These are phyloP conservation scores for Sugiyamaella floridensis DNA, from an alignment of 805 yeast species.

Conservation along the genomic window DNA sequence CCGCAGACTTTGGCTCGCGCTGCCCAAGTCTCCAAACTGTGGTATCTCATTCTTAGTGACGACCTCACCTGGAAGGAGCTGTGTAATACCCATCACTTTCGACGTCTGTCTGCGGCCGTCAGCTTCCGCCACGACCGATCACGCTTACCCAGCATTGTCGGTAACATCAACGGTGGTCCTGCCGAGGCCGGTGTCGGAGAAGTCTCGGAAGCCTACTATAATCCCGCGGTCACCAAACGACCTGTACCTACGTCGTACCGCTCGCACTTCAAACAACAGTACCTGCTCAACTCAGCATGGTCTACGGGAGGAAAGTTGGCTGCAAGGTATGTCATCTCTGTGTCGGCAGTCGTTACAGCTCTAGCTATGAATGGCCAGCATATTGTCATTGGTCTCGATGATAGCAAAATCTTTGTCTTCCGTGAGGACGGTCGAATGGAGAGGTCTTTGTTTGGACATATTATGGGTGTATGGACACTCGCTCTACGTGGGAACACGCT, in stretches of 20 bases:
- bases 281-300: slow-evolving; percentile 36
- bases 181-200: slow-evolving; percentile 7
- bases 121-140: neutral
- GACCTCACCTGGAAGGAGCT: slow-evolving; percentile 38
- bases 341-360: slow-evolving; percentile 36
- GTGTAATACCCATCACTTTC: slow-evolving; percentile 32
- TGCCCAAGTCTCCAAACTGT: slow-evolving; percentile 79
- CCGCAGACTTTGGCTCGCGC: slow-evolving; percentile 79
- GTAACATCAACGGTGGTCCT: slow-evolving; percentile 3
- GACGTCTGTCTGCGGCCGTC: slow-evolving; percentile 33
- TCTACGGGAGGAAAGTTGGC: slow-evolving; percentile 35
- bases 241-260: slow-evolving; percentile 32
- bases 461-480: slow-evolving; percentile 97
- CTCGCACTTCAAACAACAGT: slow-evolving; percentile 35
- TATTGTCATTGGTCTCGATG: slow-evolving; percentile 38
- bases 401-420: slow-evolving; percentile 38
- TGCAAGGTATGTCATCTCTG: slow-evolving; percentile 32
- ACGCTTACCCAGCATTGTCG: slow-evolving; percentile 13
- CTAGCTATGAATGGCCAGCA: slow-evolving; percentile 32
- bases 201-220: slow-evolving; percentile 12
- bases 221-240: slow-evolving; percentile 11
- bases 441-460: slow-evolving; percentile 94
- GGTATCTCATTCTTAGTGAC: slow-evolving; percentile 46
- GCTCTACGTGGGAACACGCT: slow-evolving; percentile 85
- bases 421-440: slow-evolving; percentile 37